Evolutionary conservation across 805 yeast genomes (phyloP), one percentile per base, ranked within the genome.

Genomic region (Huiozyma naganishii): DNA sequence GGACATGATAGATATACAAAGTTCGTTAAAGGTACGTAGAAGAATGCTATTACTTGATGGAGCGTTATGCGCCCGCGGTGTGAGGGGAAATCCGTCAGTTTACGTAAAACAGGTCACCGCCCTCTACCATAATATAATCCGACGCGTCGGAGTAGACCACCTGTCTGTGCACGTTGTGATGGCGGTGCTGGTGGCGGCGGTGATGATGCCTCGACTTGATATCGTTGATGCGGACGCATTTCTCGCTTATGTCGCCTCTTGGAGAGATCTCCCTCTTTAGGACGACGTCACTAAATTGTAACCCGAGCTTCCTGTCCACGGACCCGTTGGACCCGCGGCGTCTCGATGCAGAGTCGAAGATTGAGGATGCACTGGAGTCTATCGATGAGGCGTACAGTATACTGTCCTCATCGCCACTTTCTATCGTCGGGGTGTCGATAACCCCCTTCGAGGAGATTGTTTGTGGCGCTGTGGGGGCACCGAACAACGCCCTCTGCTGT

Each of bases 221-320:
- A 42, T 58, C 63, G 37, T 58, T 59, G 11, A 59, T 54, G 29
- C 34, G 38, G 9, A 54, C 45, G n/a, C 45, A 41, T 1, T 51
- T 43, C 32, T 61, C 63, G 35, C 37, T 40, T 32, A 48, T 46
- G 37, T 56, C 54, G 8, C 39, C 36, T 2, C 10, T 5, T 7
- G 12, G 17, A 2, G 39, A 12, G 27, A 61, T 54, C 36, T 58
- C 61, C 42, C 63, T 52, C 27, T 53, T 52, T 27, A 41, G 43
- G 17, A 58, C 64, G 6, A 50, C 41, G 30, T 55, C 49, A 40
- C 48, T 48, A 35, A 61, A 61, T 29, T 51, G 47, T 29, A 61
- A 39, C 6, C 50, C 48, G 37, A 52, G 54, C 29, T 41, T 45
- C 8, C 39, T 33, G 9, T 42, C 32, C 37, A 43, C 48, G 11